Percentiles rank a stretch among this genome's conserved stretches.
phyloP scores from a whole-genome alignment of 176 grass and related monocot species.

The Pontederia crassipes region DNA sequence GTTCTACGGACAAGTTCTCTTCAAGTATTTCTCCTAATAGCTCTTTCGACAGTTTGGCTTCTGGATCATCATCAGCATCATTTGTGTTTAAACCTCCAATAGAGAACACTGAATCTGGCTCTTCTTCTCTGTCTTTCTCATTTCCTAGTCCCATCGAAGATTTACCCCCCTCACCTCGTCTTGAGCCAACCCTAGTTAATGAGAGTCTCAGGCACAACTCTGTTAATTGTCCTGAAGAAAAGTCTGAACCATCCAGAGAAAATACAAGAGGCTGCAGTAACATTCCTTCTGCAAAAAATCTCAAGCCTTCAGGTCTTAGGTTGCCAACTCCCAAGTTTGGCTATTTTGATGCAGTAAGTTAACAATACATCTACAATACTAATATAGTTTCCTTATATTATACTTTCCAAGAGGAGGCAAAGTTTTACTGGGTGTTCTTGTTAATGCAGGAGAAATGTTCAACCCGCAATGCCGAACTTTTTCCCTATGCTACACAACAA shows the following conservation, averaged over 20 bases:
- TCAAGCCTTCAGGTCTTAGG: conserved; percentile 61
- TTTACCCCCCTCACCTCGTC: background rate
- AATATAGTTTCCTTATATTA: no score
- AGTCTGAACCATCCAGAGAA: background rate
- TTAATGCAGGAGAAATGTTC: no score
- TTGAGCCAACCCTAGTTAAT: background rate
- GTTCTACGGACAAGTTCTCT: background rate
- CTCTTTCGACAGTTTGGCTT: conserved; percentile 67
- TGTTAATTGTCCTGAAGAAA: background rate
- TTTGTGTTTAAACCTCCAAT: conserved; percentile 29
- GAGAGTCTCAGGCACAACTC: background rate
- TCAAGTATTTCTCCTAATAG: conserved; percentile 59
- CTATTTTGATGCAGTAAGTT: conserved; percentile 76
- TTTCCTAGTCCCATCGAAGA: background rate
- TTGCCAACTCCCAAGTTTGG: conserved; percentile 66
- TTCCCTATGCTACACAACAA: no score
- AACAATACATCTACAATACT: no score
- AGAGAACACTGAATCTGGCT: conserved; percentile 21
- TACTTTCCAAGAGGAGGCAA: no score
- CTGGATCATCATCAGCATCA: conserved; percentile 33
- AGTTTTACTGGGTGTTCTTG: no score
- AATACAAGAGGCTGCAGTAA: background rate
- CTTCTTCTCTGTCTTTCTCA: conserved; percentile 1
- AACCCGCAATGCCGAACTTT: no score
- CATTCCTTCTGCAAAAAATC: conserved; percentile 9